These are phyloP conservation scores for Malassezia furfur DNA, from an alignment of 1,284 basidiomycete species.

Conservation along the genomic window DNA sequence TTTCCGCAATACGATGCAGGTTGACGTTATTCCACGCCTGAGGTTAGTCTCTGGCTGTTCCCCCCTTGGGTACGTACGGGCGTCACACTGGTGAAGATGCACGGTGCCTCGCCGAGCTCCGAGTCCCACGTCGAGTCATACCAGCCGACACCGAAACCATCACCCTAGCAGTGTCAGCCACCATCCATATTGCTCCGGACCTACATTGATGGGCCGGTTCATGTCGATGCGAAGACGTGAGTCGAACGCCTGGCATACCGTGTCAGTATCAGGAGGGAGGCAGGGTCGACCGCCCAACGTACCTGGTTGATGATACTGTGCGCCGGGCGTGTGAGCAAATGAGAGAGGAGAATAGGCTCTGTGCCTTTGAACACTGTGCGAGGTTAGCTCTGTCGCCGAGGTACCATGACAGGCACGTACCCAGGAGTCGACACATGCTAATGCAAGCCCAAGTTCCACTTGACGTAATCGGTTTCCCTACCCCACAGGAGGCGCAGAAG, in stretches of 20 bases:
- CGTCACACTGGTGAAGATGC: conserved; percentile 91
- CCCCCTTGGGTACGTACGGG: conserved; percentile 41
- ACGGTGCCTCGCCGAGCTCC: conserved; percentile 54
- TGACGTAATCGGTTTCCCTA: too few species aligned
- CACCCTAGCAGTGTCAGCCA: conserved; percentile 52
- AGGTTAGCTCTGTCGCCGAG: conserved; percentile 5
- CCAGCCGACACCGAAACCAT: conserved; percentile 91
- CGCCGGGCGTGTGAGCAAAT: conserved; percentile 78
- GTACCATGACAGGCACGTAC: conserved; percentile 20
- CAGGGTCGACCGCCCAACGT: neutral
- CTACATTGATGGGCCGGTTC: conserved; percentile 35
- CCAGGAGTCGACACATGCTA: conserved; percentile 25
- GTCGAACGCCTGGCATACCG: conserved; percentile 26
- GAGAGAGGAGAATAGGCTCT: conserved; percentile 28
- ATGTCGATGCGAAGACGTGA: conserved; percentile 49
- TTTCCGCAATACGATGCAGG: conserved; percentile 38
- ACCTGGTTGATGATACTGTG: conserved; percentile 64
- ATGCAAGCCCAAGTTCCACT: too few species aligned
- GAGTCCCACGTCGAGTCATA: conserved; percentile 41
- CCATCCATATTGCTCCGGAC: neutral
- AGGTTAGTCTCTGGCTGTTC: neutral
- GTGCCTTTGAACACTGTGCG: conserved; percentile 38
- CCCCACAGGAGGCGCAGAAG: too few species aligned
- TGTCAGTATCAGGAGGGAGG: neutral
- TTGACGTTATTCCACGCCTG: conserved; percentile 45